Base-by-base conservation (phyloP, 768 basidiomycete genomes). In the Naganishia vishniacii region DNA sequence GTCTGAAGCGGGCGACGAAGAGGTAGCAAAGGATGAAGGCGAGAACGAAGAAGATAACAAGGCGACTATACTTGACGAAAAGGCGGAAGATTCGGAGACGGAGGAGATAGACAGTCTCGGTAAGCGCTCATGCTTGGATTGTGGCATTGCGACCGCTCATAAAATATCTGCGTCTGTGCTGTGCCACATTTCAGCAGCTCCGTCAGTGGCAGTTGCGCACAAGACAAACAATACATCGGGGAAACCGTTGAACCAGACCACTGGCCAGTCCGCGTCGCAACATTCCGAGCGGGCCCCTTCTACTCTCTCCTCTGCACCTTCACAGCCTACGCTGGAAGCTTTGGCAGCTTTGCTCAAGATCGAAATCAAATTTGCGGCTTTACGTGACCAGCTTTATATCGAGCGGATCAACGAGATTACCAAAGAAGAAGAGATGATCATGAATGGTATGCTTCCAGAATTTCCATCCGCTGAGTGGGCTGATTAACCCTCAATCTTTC, bases 381-480 rank as follows among this genome's bases (percentile, higher is more conserved):
- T 97, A 62, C 80, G 94, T 48, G 92, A 97, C 74, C 81, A 85
- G 53, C 81, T 97, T 16, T 97, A 93, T 75, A 81, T 97, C 20
- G 94, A 98, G 79, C 88, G 92, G 75, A 91, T 97, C 90, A 88
- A 91, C 42, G 85, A 84, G 4, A 79, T 94, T 8, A 87, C 88
- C 34, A 87, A 86, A 84, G 94, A 98, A 76, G 91, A 97, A 72
- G 79, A 83, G 15, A 80, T 92, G 70, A 82, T 98, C 25, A 80
- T 83, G 29, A 83, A 86, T 45, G 88, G 92, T 91, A 69, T 69
- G 85, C 59, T 37, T 42, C 23, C 32, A 23, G n/a, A n/a, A n/a
- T n/a, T n/a, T n/a, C n/a, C 13, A 5, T 2, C 16, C 23, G 29
- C 46, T 11, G 48, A n/a, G 37, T 29, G 23, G 16, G n/a, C 41